Evolutionary conservation across 805 yeast genomes (phyloP), one percentile per base, ranked within the genome.

Genomic region (Candida succiphila): DNA sequence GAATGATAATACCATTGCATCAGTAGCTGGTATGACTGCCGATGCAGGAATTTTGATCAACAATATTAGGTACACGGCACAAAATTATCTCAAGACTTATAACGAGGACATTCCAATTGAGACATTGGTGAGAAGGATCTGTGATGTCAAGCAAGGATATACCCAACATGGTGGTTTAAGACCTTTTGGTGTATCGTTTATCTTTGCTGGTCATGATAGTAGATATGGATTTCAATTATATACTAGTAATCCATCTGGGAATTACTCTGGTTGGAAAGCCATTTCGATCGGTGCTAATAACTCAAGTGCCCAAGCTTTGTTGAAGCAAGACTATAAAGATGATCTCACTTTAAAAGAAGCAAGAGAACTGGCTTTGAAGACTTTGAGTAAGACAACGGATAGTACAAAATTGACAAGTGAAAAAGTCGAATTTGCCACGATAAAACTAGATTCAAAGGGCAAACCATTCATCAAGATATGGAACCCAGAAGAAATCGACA

Each of bases 101-200:
- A 83, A 83, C 53, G 95, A 87, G 60, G 87, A 87, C 41, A 83
- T 89, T 32, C 96, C 96, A n/a, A 82, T 89, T 37, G 96, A 87
- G 58, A 69, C 78, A 35, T 72, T 92, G 43, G 96, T 92, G 43
- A 84, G 85, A 53, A 70, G 81, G 42, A 68, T 92, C 42, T 87
- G 96, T 63, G 94, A 92, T 60, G 73, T 85, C 41, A 92, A 92
- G 60, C 99, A 92, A 58, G 96, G 97, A 9, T 92, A 92, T 59
- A 92, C 99, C 7, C 99, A 92, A 60, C 95, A 84, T 54, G 99
- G 99, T 54, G 98, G 98, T 25, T 71, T 92, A 51, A 80, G 99
- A 60, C 99, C 99, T 16, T 92, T 87, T 56, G 98, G 99, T 51
- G 98, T 92, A 27, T 82, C 95, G 33, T 88, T 92, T 60, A 73